Percentiles rank a stretch among this genome's conserved stretches.
Evolutionary conservation across 371 early-diverging fungal genomes (phyloP).

Genomic region (Quaeritorhiza haematococci): DNA sequence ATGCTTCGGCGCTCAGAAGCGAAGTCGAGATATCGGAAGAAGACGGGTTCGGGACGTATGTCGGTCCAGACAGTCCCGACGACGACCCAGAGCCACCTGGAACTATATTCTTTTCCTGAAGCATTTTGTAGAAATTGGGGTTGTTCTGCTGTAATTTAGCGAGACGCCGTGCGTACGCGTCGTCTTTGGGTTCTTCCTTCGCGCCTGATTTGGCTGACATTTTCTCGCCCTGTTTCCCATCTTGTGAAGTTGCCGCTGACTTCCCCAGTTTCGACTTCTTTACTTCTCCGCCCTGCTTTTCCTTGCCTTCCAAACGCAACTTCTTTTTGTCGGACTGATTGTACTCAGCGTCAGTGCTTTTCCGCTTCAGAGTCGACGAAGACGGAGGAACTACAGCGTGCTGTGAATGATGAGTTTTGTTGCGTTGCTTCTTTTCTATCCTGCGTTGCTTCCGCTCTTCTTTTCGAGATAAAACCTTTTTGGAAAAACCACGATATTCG

Average conservation of each 20-base stretch:
- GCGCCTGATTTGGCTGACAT: background rate
- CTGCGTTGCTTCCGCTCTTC: conserved; percentile 5
- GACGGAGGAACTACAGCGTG: background rate
- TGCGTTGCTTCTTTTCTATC: background rate
- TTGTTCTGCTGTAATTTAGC: conserved; percentile 62
- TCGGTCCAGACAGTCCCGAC: conserved; percentile 7
- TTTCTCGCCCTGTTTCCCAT: conserved; percentile 4
- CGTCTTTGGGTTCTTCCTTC: conserved; percentile 5
- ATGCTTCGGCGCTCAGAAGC: background rate
- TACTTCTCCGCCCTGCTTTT: background rate
- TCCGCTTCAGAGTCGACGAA: background rate
- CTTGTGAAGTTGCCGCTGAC: conserved; percentile 23
- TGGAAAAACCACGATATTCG: conserved; percentile 20
- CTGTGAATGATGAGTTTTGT: background rate
- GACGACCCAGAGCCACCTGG: conserved; percentile 10
- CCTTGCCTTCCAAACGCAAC: background rate
- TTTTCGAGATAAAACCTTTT: conserved; percentile 24
- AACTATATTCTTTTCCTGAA: conserved; percentile 59
- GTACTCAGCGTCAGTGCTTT: background rate
- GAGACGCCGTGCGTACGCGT: conserved; percentile 32
- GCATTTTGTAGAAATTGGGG: conserved; percentile 60
- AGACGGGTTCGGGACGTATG: background rate
- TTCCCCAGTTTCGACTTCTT: conserved; percentile 3
- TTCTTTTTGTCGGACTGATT: background rate
- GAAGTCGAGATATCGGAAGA: too few species aligned